These are phyloP conservation scores for Staphylotrichum tortipilum DNA, from an alignment of 495 filamentous ascomycete genomes.

Conservation along the genomic window DNA sequence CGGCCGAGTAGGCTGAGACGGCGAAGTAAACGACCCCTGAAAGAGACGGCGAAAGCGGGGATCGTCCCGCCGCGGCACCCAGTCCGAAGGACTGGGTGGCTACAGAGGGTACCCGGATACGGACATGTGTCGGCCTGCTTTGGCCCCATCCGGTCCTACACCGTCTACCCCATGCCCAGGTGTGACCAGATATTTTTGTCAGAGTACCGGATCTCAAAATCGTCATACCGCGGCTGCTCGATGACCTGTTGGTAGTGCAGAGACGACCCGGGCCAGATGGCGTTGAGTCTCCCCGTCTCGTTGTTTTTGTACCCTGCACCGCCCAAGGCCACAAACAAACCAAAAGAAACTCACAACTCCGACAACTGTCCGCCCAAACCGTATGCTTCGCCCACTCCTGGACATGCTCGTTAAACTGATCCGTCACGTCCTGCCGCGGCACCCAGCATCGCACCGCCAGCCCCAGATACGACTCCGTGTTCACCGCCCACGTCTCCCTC, in stretches of 20 bases:
- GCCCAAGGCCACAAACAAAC: no score
- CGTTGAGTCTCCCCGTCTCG: background rate
- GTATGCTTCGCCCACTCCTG: background rate
- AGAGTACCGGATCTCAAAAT: background rate
- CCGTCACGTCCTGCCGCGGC: background rate
- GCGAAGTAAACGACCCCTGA: no score
- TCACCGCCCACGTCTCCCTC: background rate
- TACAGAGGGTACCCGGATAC: no score
- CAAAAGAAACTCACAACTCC: background rate
- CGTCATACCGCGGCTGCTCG: background rate
- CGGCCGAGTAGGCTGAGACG: no score
- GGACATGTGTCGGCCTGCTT: background rate
- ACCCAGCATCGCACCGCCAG: background rate
- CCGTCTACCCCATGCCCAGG: background rate
- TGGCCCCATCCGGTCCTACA: background rate
- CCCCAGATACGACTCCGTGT: background rate
- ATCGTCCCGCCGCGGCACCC: no score
- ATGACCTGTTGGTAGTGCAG: background rate
- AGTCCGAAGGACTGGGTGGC: no score
- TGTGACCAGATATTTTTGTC: background rate
- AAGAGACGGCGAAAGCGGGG: no score
- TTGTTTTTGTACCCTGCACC: background rate
- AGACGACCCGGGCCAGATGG: background rate
- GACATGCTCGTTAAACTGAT: background rate
- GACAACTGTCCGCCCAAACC: background rate